Evolutionary conservation across 2,329 filamentous ascomycete species (phyloP), one percentile per base, ranked within the genome.

Genomic region (Dactylellina haptotyla): DNA sequence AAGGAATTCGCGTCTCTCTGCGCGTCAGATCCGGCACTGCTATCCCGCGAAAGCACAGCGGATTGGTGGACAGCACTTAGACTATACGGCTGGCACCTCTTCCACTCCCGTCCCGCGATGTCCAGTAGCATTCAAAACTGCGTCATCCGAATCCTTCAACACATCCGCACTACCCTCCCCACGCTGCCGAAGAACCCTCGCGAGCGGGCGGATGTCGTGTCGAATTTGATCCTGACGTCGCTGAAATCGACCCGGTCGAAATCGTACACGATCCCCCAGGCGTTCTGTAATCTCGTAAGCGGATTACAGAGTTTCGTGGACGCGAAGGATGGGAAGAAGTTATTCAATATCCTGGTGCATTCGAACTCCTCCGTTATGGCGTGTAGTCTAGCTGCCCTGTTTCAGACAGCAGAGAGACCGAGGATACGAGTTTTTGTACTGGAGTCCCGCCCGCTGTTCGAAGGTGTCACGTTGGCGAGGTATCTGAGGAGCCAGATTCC

Each of bases 351-450:
- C 20, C 18, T 75, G 0, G 50, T 75, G 4, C 70, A 75, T 43
- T 75, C 70, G 3, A 75, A 69, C 28, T 75, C 70, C 1, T 75
- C 70, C 1, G 70, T 75, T n/a, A 69, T 75, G 63, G 70, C 70
- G 8, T 75, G 30, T 2, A 57, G 63, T 16, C 39, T 75, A 2
- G 53, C 59, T 8, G 53, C 62, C 8, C 53, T 75, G 2, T 75
- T 75, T 23, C 25, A 58, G 4, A 48, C 50, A 3, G 8, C 23
- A n/a, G 50, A 75, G 46, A 23, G 70, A 25, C 70, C 70, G 16
- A 30, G 63, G 5, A 69, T 75, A 12, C 30, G 70, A 8, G 56
- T 75, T 0, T 75, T 75, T 16, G 70, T 75, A 1, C 39, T 75
- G 2, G 70, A 75, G 25, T 75, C 70, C 8, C 48, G 70, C 2